Percentiles rank a stretch among this genome's conserved stretches.
Evolutionary conservation across 176 grass and related monocot species (phyloP).

Genomic region (Paspalum notatum): DNA sequence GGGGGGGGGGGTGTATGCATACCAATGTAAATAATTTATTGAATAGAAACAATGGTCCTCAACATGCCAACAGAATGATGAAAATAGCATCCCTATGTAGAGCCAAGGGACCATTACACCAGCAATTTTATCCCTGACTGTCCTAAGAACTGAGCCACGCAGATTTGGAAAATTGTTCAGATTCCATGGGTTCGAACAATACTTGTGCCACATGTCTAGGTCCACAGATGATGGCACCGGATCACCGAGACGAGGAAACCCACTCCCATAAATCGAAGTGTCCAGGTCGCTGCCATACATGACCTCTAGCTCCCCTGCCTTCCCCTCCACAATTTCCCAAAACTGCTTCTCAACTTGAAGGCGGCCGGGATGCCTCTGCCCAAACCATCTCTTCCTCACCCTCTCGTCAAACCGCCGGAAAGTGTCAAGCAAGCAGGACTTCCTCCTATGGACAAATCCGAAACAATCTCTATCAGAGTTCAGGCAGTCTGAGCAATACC

Average conservation of each 20-base stretch:
- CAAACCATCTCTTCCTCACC: slow-evolving; percentile 83
- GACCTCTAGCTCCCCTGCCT: slow-evolving; percentile 77
- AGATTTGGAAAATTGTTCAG: slow-evolving; percentile 96
- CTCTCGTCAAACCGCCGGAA: slow-evolving; percentile 73
- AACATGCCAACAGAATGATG: slow-evolving; percentile 96
- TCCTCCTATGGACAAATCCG: slow-evolving; percentile 73
- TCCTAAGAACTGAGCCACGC: slow-evolving; percentile 79
- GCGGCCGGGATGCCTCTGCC: slow-evolving; percentile 56
- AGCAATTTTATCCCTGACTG: slow-evolving; percentile 81
- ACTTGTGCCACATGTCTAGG: slow-evolving; percentile 54
- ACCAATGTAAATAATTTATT: slow-evolving; percentile 99
- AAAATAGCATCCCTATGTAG: slow-evolving; percentile 95
- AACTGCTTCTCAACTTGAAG: slow-evolving; percentile 88
- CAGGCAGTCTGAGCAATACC: slow-evolving; percentile 89
- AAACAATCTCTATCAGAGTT: slow-evolving; percentile 83
- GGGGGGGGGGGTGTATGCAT: slow-evolving; percentile 6
- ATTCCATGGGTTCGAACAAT: slow-evolving; percentile 83
- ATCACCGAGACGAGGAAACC: slow-evolving; percentile 75
- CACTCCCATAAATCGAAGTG: slow-evolving; percentile 88
- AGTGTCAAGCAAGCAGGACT: slow-evolving; percentile 58
- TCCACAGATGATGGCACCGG: slow-evolving; percentile 53
- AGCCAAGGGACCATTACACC: slow-evolving; percentile 98
- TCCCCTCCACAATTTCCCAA: slow-evolving; percentile 97
- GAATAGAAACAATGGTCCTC: slow-evolving; percentile 99
- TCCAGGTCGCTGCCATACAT: slow-evolving; percentile 97